Evolutionary conservation across 2,329 filamentous ascomycete genomes (phyloP).

Genomic region (Fusarium brachygibbosum): DNA sequence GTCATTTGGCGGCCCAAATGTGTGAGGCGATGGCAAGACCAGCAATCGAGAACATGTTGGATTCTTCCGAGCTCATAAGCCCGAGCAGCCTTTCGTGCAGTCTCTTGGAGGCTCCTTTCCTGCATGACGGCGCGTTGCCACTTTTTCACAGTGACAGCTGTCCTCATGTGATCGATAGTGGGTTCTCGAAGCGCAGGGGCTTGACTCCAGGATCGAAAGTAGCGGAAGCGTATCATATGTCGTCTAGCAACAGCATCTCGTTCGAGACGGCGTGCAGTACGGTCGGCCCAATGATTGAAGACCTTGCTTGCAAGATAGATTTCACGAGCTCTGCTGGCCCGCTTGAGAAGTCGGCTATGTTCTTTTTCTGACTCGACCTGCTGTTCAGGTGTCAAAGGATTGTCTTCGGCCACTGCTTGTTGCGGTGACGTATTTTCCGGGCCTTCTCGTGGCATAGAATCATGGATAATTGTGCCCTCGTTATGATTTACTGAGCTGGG

Average conservation of each 20-base stretch:
- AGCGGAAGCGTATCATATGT: constrained; percentile 74
- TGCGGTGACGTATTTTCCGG: background rate
- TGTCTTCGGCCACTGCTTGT: constrained; percentile 12
- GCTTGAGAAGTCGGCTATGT: constrained; percentile 54
- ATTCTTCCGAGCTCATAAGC: constrained; percentile 41
- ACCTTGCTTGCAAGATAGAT: constrained; percentile 66
- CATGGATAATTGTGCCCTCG: constrained; percentile 19
- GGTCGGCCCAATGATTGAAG: constrained; percentile 71
- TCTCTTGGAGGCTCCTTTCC: constrained; percentile 47
- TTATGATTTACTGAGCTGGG: constrained; percentile 11
- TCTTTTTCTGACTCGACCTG: constrained; percentile 28
- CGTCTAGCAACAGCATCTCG: constrained; percentile 76
- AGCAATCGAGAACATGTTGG: constrained; percentile 45
- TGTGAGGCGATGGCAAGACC: constrained; percentile 48
- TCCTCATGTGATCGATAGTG: constrained; percentile 50
- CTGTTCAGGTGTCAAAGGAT: constrained; percentile 21
- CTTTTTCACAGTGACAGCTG: constrained; percentile 52
- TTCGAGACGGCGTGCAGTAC: constrained; percentile 73
- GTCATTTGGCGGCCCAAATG: constrained; percentile 40
- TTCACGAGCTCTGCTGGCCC: constrained; percentile 74
- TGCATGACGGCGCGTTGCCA: constrained; percentile 51
- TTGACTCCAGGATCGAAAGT: constrained; percentile 55
- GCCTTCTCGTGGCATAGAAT: constrained; percentile 15
- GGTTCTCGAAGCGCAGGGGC: constrained; percentile 51
- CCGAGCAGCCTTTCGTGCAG: constrained; percentile 44